Conservation (phyloP, 768 basidiomycete genomes). For the Cubamyces sp. region DNA sequence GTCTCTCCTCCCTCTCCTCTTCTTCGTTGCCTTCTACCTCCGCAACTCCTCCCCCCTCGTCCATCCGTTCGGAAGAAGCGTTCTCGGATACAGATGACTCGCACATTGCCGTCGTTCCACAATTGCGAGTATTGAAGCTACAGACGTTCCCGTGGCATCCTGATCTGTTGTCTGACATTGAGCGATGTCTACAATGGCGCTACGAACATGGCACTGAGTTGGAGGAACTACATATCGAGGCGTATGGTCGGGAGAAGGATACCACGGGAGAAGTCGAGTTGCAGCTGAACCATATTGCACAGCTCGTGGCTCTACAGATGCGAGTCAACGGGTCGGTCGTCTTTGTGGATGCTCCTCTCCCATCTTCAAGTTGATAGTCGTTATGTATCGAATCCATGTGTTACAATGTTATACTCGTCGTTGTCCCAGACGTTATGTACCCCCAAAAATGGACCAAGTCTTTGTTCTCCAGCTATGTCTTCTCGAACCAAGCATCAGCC, state of each 20-base stretch:
- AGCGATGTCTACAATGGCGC: not conserved
- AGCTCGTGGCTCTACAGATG: not conserved
- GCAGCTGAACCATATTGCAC: not conserved
- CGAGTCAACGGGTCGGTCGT: not conserved
- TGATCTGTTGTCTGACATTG: not conserved
- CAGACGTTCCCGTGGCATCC: not conserved
- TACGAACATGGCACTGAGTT: not conserved
- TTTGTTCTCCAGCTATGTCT: not conserved
- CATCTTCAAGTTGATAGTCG: not conserved
- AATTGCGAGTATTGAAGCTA: not conserved
- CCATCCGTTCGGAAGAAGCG: too few relatives aligned
- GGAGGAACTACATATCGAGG: not conserved
- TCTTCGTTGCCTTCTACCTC: too few relatives aligned
- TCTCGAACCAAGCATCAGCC: constrained; percentile 22
- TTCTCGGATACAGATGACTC: too few relatives aligned
- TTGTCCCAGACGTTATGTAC: too few relatives aligned
- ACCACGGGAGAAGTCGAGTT: not conserved
- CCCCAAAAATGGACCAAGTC: too few relatives aligned
- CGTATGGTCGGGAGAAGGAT: not conserved
- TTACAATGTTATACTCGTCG: too few relatives aligned
- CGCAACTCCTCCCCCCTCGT: too few relatives aligned
- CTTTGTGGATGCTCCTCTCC: not conserved
- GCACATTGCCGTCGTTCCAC: not conserved
- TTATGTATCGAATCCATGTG: too few relatives aligned
- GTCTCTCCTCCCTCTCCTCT: not conserved